Evolutionary conservation across 2,329 filamentous ascomycete species (phyloP).

Genomic region (Trichoderma pleuroti): DNA sequence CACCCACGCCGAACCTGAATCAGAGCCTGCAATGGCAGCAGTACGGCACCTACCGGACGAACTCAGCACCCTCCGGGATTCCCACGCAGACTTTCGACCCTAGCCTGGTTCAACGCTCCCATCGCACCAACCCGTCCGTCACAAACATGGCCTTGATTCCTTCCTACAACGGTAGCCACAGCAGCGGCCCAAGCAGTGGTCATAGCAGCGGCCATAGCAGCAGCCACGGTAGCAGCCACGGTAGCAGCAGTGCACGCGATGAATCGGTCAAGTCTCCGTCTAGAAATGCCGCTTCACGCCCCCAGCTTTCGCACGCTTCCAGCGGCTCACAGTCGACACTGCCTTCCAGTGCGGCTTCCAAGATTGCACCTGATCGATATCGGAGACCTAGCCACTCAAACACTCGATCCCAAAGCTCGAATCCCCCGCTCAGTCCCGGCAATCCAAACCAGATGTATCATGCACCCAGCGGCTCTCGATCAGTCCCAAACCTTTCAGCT

Average conservation of each 20-base stretch:
- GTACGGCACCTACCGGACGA: conserved; percentile 45
- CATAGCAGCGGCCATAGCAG: not conserved
- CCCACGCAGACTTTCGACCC: conserved; percentile 30
- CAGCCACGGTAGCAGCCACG: conserved; percentile 33
- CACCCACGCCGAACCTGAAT: conserved; percentile 63
- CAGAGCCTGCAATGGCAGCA: conserved; percentile 52
- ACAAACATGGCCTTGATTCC: conserved; percentile 40
- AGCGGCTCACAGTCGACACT: conserved; percentile 48
- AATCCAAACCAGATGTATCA: conserved; percentile 32
- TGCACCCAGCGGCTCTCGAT: conserved; percentile 29
- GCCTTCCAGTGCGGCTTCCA: conserved; percentile 36
- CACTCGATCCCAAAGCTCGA: conserved; percentile 36
- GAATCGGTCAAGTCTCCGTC: conserved; percentile 47
- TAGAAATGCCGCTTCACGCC: conserved; percentile 41
- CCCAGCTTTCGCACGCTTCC: conserved; percentile 41
- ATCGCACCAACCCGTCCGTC: conserved; percentile 38
- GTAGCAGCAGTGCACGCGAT: conserved; percentile 49
- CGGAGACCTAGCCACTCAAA: conserved; percentile 55
- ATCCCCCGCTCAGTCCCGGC: conserved; percentile 19
- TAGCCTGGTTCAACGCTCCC: conserved; percentile 24
- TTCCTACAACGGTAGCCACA: conserved; percentile 34
- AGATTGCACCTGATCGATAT: conserved; percentile 70
- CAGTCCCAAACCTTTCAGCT: conserved; percentile 47
- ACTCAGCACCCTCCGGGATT: conserved; percentile 44
- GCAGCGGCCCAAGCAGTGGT: not conserved